A percentile compares a stretch with the other conserved stretches of the same genome.
These are phyloP conservation scores for Purpureocillium lavendulum DNA, from an alignment of 2,329 filamentous ascomycete species.

Conservation along the genomic window DNA sequence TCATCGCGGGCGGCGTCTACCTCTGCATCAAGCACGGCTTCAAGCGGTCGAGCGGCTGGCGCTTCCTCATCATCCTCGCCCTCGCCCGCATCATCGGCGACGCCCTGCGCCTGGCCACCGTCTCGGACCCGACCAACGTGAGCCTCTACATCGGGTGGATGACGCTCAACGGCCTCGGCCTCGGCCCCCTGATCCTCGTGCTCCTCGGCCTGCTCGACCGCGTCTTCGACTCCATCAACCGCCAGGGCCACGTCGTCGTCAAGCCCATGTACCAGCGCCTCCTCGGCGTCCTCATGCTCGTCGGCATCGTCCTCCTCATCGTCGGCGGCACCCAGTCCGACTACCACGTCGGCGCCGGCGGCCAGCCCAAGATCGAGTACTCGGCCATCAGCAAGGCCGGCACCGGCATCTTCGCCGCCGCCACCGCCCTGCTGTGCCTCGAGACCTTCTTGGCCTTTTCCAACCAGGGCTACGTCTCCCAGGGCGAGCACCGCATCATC, in stretches of 20 bases:
- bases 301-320: constrained; percentile 25
- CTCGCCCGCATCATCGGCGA: constrained; percentile 49
- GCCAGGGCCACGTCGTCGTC: constrained; percentile 20
- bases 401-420: constrained; percentile 21
- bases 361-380: constrained; percentile 18
- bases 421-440: constrained; percentile 31
- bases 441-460: constrained; percentile 28
- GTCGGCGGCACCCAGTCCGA: constrained; percentile 20
- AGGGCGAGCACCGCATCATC: constrained; percentile 48
- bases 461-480: constrained; percentile 27
- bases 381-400: constrained; percentile 17
- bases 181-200: constrained; percentile 39
- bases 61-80: constrained; percentile 51
- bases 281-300: constrained; percentile 32
- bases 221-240: constrained; percentile 39
- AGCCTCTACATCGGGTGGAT: constrained; percentile 24
- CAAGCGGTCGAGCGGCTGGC: constrained; percentile 50
- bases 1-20: constrained; percentile 18
- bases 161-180: constrained; percentile 21
- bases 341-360: constrained; percentile 9
- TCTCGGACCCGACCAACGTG: constrained; percentile 41
- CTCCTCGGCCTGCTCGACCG: constrained; percentile 21
- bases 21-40: constrained; percentile 43
- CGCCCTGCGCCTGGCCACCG: constrained; percentile 28
- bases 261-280: constrained; percentile 22